phyloP scores from a whole-genome alignment of 495 filamentous ascomycete genomes.

The Opeltia flavorubescens region DNA sequence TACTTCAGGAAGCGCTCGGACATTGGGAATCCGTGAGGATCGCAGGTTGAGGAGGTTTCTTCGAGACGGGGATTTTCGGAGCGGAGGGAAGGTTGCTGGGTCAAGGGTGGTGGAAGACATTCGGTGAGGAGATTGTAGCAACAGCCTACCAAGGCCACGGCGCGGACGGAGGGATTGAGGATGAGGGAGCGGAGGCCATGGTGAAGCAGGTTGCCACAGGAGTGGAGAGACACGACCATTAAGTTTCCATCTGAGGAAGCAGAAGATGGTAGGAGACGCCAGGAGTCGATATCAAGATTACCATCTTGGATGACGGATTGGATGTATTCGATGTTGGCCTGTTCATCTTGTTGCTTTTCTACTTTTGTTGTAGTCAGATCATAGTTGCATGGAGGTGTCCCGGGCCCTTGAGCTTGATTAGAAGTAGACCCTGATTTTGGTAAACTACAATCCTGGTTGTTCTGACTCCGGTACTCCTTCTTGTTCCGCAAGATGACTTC shows the following conservation, averaged over 20 bases:
- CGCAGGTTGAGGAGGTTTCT: slow-evolving; percentile 45
- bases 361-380: neutral
- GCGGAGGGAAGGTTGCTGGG: slow-evolving; percentile 60
- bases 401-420: too few species aligned
- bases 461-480: slow-evolving; percentile 45
- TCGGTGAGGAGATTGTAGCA: slow-evolving; percentile 96
- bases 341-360: neutral
- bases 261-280: neutral
- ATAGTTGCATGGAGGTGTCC: neutral
- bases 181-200: slow-evolving; percentile 78
- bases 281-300: slow-evolving; percentile 27
- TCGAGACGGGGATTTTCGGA: slow-evolving; percentile 40
- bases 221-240: slow-evolving; percentile 90
- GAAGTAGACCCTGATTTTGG: neutral
- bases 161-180: slow-evolving; percentile 67
- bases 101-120: slow-evolving; percentile 70
- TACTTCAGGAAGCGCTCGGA: slow-evolving; percentile 54
- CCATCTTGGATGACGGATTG: slow-evolving; percentile 45
- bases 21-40: slow-evolving; percentile 90
- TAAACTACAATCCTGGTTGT: neutral
- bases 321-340: slow-evolving; percentile 40
- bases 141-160: slow-evolving; percentile 89
- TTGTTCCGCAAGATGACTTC: slow-evolving; percentile 60
- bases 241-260: slow-evolving; percentile 25
- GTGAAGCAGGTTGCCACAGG: slow-evolving; percentile 93